Conservation (phyloP, 2,329 filamentous ascomycete species). For the Trichoderma guizhouense region DNA sequence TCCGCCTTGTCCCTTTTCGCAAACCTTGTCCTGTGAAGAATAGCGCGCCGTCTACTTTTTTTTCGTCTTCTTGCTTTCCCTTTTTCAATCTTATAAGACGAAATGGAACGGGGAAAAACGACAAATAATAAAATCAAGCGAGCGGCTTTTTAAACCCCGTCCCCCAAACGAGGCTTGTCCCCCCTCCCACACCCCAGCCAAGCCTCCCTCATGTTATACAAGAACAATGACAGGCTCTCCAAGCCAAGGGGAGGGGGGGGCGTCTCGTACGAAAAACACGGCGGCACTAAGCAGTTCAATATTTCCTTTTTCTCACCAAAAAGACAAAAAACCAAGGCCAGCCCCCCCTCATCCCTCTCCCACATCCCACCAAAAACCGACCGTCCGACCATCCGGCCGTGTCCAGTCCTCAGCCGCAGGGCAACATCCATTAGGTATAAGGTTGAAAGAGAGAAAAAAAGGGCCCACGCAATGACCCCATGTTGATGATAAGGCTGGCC, state of each 20-base stretch:
- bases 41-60: not conserved
- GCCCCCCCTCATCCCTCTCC: not conserved
- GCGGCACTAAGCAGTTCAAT: not conserved
- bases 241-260: not conserved
- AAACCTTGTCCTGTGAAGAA: not conserved
- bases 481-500: conserved; percentile 7
- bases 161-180: not conserved
- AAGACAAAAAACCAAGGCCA: not conserved
- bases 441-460: not conserved
- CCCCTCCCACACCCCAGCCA: not conserved
- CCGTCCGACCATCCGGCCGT: conserved; percentile 6
- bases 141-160: not conserved
- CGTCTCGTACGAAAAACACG: not conserved
- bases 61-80: not conserved
- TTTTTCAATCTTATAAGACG: not conserved
- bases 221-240: not conserved
- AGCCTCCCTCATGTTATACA: not conserved
- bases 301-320: not conserved
- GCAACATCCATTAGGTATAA: not conserved
- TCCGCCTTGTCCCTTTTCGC: not conserved
- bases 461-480: not conserved
- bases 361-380: not conserved
- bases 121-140: not conserved
- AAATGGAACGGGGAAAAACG: not conserved
- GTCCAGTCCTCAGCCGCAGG: conserved; percentile 2